These are phyloP conservation scores for Botrytis cinerea DNA, from an alignment of 2,329 filamentous ascomycete species.

Conservation along the genomic window DNA sequence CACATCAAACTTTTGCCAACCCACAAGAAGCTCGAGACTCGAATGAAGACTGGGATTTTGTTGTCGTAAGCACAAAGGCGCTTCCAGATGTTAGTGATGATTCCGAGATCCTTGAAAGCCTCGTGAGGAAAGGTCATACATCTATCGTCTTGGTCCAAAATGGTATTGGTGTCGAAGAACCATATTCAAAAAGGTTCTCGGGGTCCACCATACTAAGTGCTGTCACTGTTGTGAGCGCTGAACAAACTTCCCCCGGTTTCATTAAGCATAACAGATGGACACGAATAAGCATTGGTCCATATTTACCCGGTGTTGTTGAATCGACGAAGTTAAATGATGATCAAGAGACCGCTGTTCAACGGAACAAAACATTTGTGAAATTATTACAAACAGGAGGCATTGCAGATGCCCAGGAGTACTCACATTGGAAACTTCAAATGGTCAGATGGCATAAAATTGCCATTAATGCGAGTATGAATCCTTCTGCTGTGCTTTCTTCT, in stretches of 20 bases:
- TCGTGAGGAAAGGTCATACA: constrained; percentile 35
- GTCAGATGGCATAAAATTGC: constrained; percentile 76
- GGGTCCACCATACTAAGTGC: constrained; percentile 62
- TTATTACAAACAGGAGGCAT: constrained; percentile 56
- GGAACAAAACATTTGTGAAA: constrained; percentile 50
- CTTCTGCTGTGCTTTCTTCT: constrained; percentile 66
- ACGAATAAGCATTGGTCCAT: constrained; percentile 68
- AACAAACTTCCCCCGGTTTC: constrained; percentile 62
- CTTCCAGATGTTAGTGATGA: constrained; percentile 40
- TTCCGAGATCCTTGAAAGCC: constrained; percentile 35
- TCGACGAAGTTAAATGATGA: constrained; percentile 21
- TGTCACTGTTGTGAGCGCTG: constrained; percentile 69
- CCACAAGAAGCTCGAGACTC: constrained; percentile 47
- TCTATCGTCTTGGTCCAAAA: constrained; percentile 40
- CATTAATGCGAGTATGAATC: constrained; percentile 76
- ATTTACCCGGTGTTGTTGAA: constrained; percentile 52
- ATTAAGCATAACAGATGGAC: constrained; percentile 75
- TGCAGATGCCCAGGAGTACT: constrained; percentile 64
- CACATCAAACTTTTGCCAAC: constrained; percentile 63
- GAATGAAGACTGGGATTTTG: constrained; percentile 46
- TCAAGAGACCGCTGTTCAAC: constrained; percentile 28
- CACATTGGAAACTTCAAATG: constrained; percentile 66
- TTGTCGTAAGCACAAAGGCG: constrained; percentile 41
- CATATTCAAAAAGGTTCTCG: constrained; percentile 64
- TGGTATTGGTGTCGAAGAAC: constrained; percentile 46